Evolutionary conservation across 75 land plant genomes (phyloP).

Genomic region (Larix kaempferi): DNA sequence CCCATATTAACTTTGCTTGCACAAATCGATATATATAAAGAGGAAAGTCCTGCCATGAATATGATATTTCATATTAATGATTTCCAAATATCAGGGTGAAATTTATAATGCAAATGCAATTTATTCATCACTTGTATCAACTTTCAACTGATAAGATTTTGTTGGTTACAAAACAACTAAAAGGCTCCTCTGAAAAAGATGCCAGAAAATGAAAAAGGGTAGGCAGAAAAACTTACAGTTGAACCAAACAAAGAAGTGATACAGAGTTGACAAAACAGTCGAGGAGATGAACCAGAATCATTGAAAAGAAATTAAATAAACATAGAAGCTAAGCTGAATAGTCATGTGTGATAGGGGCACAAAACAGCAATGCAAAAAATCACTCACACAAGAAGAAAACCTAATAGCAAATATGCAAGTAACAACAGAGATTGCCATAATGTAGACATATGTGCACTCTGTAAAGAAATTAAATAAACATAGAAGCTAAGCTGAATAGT

Average conservation of each 20-base stretch:
- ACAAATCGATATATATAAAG: not conserved
- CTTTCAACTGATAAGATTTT: not conserved
- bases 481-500: not conserved
- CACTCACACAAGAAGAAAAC: too few relatives aligned
- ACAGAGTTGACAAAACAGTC: not conserved
- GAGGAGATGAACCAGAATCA: not conserved
- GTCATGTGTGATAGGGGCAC: not conserved
- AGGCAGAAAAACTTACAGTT: not conserved
- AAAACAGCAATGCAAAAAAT: too few relatives aligned
- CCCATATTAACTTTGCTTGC: not conserved
- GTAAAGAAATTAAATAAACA: not conserved
- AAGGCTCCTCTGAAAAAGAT: not conserved
- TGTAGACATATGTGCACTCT: too few relatives aligned
- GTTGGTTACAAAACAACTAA: not conserved
- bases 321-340: not conserved
- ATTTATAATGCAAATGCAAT: not conserved
- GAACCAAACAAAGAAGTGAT: not conserved
- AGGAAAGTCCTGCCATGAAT: slow-evolving; percentile 5
- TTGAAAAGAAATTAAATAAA: not conserved
- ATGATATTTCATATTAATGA: too few relatives aligned
- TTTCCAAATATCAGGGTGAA: not conserved
- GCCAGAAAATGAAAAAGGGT: not conserved
- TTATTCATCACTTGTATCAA: not conserved
- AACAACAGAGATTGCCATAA: too few relatives aligned
- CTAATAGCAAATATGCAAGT: too few relatives aligned